These are phyloP conservation scores for Ceratocystis diversiconidia DNA, from an alignment of 2,329 filamentous ascomycete genomes.

Conservation along the genomic window DNA sequence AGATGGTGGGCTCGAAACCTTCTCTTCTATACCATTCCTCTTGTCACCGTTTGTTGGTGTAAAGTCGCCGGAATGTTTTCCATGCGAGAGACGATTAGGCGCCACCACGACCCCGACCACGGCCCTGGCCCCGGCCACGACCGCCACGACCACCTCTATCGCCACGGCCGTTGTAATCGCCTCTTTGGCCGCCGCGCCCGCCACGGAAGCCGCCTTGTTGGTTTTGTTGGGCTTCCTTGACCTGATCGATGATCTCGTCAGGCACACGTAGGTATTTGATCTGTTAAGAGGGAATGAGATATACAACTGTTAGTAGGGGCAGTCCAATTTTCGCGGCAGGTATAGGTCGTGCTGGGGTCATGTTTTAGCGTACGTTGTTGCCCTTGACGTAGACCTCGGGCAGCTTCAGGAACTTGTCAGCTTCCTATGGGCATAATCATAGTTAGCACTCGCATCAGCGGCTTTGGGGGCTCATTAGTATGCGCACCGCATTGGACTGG, in stretches of 20 bases:
- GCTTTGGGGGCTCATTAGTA: not conserved
- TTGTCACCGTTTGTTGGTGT: not conserved
- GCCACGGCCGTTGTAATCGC: conserved; percentile 42
- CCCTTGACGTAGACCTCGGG: conserved; percentile 93
- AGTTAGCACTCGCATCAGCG: conserved; percentile 19
- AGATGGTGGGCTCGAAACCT: not conserved
- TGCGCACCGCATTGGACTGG: conserved; percentile 67
- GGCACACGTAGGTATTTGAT: conserved; percentile 97
- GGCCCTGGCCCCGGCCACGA: conserved; percentile 28
- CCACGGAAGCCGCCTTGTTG: conserved; percentile 51
- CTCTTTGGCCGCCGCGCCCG: conserved; percentile 46
- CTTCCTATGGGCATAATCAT: conserved; percentile 45
- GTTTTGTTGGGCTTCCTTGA: conserved; percentile 79
- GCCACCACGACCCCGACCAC: conserved; percentile 29
- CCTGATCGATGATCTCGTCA: conserved; percentile 88
- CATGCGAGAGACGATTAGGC: not conserved
- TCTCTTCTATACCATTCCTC: not conserved
- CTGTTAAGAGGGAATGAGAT: conserved; percentile 32
- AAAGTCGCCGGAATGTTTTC: not conserved
- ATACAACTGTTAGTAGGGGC: conserved; percentile 20
- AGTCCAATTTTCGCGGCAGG: not conserved
- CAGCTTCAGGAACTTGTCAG: conserved; percentile 82
- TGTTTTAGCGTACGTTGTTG: conserved; percentile 61
- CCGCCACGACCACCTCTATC: conserved; percentile 42
- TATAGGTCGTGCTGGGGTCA: not conserved